Evolutionary conservation across 148 eudicot species (phyloP), one percentile per base, ranked within the genome.

Genomic region (Dianthus caryophyllus): DNA sequence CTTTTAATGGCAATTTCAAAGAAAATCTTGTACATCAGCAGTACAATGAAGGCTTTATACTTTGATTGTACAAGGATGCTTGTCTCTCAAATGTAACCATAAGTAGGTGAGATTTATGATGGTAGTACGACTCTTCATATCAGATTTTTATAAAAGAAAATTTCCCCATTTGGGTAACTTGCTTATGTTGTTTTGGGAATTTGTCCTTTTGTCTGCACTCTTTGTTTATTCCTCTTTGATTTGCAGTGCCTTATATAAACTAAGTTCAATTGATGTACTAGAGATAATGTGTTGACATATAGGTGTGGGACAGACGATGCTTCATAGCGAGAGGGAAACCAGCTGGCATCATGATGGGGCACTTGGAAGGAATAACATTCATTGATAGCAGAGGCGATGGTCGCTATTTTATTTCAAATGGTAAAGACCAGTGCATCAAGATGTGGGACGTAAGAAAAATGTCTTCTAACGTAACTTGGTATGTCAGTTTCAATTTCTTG

Each of bases 251-350:
- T 20, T 61, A 21, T 22, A 29, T 22, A 39, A 60, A 31, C 12
- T n/a, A 39, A 12, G 24, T 39, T 12, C 27, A 39, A 22, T 22
- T 60, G 64, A 24, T 16, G 39, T 39, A 12, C 16, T 61, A n/a
- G 25, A 52, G 17, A 41, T 22, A 57, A 55, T 66, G 16, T 64
- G 29, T 44, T 8, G 68, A 56, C 31, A 25, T 71, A 59, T 77
- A 93, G 98, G 96, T 93, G 36, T 93, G 96, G 98, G 98, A 93
- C 72, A 87, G 98, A 73, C 96, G 96, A 54, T 92, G 98, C 71
- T 79, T 88, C 33, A 79, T 38, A 54, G 25, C 80, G 27, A 84
- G 46, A 47, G 87, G 84, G 20, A 73, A 81, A 67, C 79, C 91
- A 26, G 84, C 88, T 71, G 98, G 98, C 39, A 80, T 78, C 55